A percentile compares a stretch with the other conserved stretches of the same genome.
Evolutionary conservation across 2,329 filamentous ascomycete species (phyloP).

Genomic region (Sporothrix globosa): DNA sequence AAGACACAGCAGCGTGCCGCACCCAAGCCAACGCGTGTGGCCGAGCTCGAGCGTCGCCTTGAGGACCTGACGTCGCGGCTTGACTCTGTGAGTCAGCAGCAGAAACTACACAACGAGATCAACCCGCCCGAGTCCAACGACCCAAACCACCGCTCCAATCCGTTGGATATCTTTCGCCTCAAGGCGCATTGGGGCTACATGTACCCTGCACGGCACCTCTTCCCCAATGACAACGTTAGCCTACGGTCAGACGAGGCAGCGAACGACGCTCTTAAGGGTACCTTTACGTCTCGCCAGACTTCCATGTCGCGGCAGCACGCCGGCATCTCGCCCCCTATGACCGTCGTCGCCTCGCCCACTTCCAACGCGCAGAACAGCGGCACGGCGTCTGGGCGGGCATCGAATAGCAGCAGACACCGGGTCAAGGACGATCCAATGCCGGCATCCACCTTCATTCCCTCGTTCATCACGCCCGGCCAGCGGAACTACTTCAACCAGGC

Average conservation of each 20-base stretch:
- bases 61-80: slow-evolving; percentile 55
- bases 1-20: slow-evolving; percentile 12
- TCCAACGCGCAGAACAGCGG: slow-evolving; percentile 14
- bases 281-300: background rate
- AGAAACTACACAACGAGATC: background rate
- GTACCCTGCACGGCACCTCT: slow-evolving; percentile 45
- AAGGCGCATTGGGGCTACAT: slow-evolving; percentile 22
- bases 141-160: slow-evolving; percentile 11
- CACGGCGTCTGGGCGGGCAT: background rate
- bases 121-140: slow-evolving; percentile 24
- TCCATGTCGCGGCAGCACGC: slow-evolving; percentile 1
- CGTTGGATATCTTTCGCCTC: slow-evolving; percentile 24
- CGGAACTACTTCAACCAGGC: background rate
- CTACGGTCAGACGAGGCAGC: background rate
- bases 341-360: background rate
- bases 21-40: slow-evolving; percentile 52
- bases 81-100: slow-evolving; percentile 39
- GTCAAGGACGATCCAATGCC: slow-evolving; percentile 1
- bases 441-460: background rate
- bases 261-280: background rate
- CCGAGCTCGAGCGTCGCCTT: slow-evolving; percentile 55
- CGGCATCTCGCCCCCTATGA: slow-evolving; percentile 22
- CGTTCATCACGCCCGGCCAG: slow-evolving; percentile 1
- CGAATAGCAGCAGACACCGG: background rate
- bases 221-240: slow-evolving; percentile 37